These are phyloP conservation scores for Boletus coccyginus DNA, from an alignment of 768 basidiomycete species.

Conservation along the genomic window DNA sequence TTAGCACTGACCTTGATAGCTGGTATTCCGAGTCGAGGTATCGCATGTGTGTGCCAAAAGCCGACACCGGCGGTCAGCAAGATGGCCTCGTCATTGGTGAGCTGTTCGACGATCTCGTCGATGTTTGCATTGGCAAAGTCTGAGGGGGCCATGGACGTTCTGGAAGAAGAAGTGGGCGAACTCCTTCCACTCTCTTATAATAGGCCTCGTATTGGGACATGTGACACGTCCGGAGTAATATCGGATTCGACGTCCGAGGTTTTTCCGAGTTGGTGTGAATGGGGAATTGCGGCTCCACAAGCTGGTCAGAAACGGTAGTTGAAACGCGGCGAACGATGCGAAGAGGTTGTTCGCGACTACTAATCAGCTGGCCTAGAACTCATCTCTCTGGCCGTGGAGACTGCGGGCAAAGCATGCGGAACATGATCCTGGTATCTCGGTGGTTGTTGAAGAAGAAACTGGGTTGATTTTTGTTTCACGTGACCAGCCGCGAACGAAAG, in stretches of 20 bases:
- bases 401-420: neutral
- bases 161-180: conserved; percentile 3
- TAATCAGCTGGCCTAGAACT: neutral
- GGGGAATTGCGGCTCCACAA: neutral
- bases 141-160: conserved; percentile 55
- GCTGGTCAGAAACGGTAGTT: neutral
- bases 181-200: conserved; percentile 8
- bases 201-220: conserved; percentile 6
- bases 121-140: conserved; percentile 67
- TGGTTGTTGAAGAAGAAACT: too few relatives aligned
- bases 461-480: conserved; percentile 26
- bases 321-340: neutral
- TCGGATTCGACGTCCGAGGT: conserved; percentile 4
- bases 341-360: neutral
- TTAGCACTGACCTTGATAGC: conserved; percentile 52
- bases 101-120: conserved; percentile 55
- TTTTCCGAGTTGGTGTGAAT: conserved; percentile 4
- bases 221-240: conserved; percentile 12
- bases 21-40: conserved; percentile 68
- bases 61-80: conserved; percentile 69
- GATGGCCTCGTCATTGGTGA: conserved; percentile 76
- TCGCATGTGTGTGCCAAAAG: conserved; percentile 70
- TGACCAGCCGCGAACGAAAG: conserved; percentile 12
- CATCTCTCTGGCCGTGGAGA: neutral
- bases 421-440: too few relatives aligned